Conservation (phyloP, 257 asterid genomes). For the Linderniella brevidens region DNA sequence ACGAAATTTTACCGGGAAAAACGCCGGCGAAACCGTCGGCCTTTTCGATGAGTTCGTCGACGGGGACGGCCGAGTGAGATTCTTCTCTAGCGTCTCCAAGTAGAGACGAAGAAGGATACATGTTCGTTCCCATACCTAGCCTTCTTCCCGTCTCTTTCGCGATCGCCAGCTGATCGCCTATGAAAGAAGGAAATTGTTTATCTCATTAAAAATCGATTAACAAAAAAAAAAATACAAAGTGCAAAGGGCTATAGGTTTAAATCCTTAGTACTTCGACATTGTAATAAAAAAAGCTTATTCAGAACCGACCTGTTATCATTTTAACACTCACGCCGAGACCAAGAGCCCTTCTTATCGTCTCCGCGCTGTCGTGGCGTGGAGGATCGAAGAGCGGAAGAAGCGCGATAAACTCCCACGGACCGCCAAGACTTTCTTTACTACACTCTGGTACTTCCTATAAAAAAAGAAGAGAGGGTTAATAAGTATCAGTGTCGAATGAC, state of each 20-base stretch:
- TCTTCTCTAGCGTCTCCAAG: slow-evolving; percentile 36
- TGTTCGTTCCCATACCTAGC: slow-evolving; percentile 59
- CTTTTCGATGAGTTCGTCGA: slow-evolving; percentile 47
- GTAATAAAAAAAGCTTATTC: not conserved
- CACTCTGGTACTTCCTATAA: slow-evolving; percentile 38
- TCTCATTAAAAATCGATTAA: too few species aligned
- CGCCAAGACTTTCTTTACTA: slow-evolving; percentile 38
- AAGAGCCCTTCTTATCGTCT: slow-evolving; percentile 46
- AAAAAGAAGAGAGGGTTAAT: too few species aligned
- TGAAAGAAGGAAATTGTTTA: not conserved
- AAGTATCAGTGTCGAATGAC: too few species aligned
- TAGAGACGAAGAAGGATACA: slow-evolving; percentile 48
- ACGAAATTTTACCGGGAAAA: slow-evolving; percentile 29
- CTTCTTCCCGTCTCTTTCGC: slow-evolving; percentile 49
- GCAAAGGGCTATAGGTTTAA: too few species aligned
- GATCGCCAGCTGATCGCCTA: slow-evolving; percentile 51
- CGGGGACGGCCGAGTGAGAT: slow-evolving; percentile 27
- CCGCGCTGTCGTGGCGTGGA: slow-evolving; percentile 57
- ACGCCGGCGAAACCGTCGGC: slow-evolving; percentile 66
- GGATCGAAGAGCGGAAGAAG: slow-evolving; percentile 64
- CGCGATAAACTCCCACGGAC: slow-evolving; percentile 61
- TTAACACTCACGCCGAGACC: slow-evolving; percentile 63
- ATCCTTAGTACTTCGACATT: not conserved
- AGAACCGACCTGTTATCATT: slow-evolving; percentile 40
- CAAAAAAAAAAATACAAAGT: too few species aligned